Evolutionary conservation across 106 monocot species (phyloP), one percentile per base, ranked within the genome.

Genomic region (Acorus gramineus): DNA sequence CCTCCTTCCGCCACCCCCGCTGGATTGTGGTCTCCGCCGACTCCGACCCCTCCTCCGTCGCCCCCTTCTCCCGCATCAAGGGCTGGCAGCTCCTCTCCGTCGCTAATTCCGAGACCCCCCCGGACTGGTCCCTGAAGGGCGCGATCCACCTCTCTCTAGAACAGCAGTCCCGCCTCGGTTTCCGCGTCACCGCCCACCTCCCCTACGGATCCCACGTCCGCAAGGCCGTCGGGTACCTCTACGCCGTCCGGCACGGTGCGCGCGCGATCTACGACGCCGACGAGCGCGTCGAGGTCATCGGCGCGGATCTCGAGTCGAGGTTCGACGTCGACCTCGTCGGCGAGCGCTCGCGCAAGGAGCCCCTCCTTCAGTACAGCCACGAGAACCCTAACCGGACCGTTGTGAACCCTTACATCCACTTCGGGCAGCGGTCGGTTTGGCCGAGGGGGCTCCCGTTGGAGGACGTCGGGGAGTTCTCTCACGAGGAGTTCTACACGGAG

Each of bases 401-500:
- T 13, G 73, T 88, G 49, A 98, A 98, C 57, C 96, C 96, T 5
- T 98, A 91, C 47, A 66, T 98, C 14, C 96, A 98, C 65, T 98
- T 91, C 48, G 96, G 91, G 46, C 96, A 98, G 85, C 75, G 83
- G n/a, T 91, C 96, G 0, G 83, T 98, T 4, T 98, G 91, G 96
- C 91, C 96, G 6, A 71, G 88, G 6, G 96, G 96, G 10, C 77
- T 98, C 7, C 96, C 91, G 3, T 73, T 91, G 3, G 91, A 91
- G 53, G 61, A 66, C 46, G 85, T 98, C 44, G 82, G 88, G 2
- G 81, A 88, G 42, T 77, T 98, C 50, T 76, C 66, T 4, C 82
- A 73, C 10, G 96, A 98, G 78, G 81, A 81, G 66, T 98, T 98
- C 60, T 98, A 98, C 68, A 98, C 91, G 3, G 87, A 98, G 81